These are phyloP conservation scores for Aurantiochytrium sp. DNA, from an alignment of 108 stramenopile genomes.

Conservation along the genomic window DNA sequence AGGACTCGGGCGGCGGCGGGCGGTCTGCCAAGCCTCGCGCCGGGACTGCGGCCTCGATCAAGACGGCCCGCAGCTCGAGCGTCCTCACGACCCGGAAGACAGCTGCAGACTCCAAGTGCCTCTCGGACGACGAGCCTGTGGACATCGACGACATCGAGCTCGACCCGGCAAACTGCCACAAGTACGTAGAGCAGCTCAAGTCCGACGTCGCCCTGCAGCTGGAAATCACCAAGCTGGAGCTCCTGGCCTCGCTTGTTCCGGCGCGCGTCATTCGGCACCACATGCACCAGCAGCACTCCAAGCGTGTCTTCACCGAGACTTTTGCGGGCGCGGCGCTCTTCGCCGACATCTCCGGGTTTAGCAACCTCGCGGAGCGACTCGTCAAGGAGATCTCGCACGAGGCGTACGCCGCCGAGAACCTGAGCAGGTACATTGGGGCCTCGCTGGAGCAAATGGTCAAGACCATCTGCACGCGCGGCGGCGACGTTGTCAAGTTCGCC, in stretches of 20 bases:
- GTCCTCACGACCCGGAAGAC: too few species aligned
- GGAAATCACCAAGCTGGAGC: slow-evolving; percentile 15
- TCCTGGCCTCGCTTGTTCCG: background rate
- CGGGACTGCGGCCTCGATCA: too few species aligned
- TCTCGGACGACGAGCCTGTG: background rate
- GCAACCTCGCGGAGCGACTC: slow-evolving; percentile 47
- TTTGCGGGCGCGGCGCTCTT: slow-evolving; percentile 52
- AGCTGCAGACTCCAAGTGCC: background rate
- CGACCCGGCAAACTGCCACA: background rate
- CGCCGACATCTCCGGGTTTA: slow-evolving; percentile 57
- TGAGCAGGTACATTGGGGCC: slow-evolving; percentile 47
- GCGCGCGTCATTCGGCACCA: slow-evolving; percentile 26
- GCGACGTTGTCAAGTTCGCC: slow-evolving; percentile 62
- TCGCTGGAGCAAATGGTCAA: slow-evolving; percentile 47
- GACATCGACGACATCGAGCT: background rate
- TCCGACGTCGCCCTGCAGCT: background rate
- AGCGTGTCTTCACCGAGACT: background rate
- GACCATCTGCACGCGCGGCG: slow-evolving; percentile 48
- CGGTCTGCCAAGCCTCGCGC: too few species aligned
- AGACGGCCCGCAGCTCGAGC: too few species aligned
- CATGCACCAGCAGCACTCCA: background rate
- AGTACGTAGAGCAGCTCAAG: background rate
- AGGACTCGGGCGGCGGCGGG: too few species aligned
- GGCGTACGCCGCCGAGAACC: slow-evolving; percentile 45
- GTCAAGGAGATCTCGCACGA: slow-evolving; percentile 35